phyloP scores from a whole-genome alignment of 345 rosid genomes.

The Moricandia arvensis region DNA sequence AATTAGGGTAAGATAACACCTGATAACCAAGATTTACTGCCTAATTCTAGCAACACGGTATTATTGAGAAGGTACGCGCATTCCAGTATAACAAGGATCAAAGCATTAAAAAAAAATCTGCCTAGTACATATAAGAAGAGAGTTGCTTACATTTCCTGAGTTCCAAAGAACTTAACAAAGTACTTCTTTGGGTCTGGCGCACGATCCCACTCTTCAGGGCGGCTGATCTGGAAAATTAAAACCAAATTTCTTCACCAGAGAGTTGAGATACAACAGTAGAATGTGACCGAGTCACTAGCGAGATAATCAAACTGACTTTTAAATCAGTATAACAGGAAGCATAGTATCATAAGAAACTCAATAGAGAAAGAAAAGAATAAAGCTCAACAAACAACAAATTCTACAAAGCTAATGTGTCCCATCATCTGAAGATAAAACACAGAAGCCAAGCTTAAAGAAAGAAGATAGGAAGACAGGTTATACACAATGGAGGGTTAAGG shows the following conservation, averaged over 20 bases:
- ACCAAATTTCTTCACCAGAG: conserved; percentile 30
- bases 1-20: conserved; percentile 8
- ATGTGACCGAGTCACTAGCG: background rate
- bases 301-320: background rate
- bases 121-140: background rate
- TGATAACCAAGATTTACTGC: background rate
- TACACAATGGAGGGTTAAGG: background rate
- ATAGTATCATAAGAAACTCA: background rate
- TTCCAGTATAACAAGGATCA: background rate
- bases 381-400: background rate
- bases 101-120: background rate
- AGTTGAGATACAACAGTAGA: no score
- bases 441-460: background rate
- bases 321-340: background rate
- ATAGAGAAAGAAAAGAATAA: conserved; percentile 5
- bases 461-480: no score
- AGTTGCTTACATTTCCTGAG: conserved; percentile 82
- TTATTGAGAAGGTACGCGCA: conserved; percentile 13
- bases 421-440: background rate
- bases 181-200: conserved; percentile 76
- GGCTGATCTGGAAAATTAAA: conserved; percentile 70
- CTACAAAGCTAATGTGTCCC: background rate
- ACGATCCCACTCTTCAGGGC: conserved; percentile 79
- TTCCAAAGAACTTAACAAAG: conserved; percentile 92
- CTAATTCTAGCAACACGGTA: conserved; percentile 14